Percentiles rank a stretch among this genome's conserved stretches.
phyloP scores from a whole-genome alignment of 2,329 filamentous ascomycete genomes.

The Rhynchosporium agropyri region DNA sequence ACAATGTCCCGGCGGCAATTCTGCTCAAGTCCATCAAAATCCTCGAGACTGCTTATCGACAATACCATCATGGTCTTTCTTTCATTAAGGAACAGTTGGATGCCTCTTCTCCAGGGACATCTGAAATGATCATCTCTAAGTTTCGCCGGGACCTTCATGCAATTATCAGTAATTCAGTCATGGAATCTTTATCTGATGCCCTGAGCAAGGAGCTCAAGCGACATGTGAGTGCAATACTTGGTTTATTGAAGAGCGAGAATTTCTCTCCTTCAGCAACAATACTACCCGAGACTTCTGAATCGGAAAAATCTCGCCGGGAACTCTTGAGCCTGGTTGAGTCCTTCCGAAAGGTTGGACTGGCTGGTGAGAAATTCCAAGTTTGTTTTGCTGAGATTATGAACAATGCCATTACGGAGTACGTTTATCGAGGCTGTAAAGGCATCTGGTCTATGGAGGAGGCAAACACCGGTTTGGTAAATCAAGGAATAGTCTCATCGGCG shows the following conservation, averaged over 20 bases:
- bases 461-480: neutral
- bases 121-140: constrained; percentile 48
- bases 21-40: constrained; percentile 57
- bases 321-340: constrained; percentile 60
- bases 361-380: constrained; percentile 69
- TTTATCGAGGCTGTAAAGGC: constrained; percentile 63
- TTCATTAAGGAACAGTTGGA: constrained; percentile 54
- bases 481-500: neutral
- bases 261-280: neutral
- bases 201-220: constrained; percentile 57
- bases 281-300: constrained; percentile 29
- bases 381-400: constrained; percentile 74
- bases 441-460: constrained; percentile 52
- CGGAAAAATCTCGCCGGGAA: constrained; percentile 50
- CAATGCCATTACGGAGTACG: constrained; percentile 63
- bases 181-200: constrained; percentile 54
- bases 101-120: constrained; percentile 40
- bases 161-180: constrained; percentile 65
- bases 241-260: constrained; percentile 29
- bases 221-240: constrained; percentile 55
- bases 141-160: constrained; percentile 66
- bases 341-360: constrained; percentile 66
- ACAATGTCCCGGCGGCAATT: constrained; percentile 48
- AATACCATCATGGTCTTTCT: constrained; percentile 58
- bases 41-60: constrained; percentile 60